These are phyloP conservation scores for Scenedesmus sp. DNA, from an alignment of 163 green algal species.

Conservation along the genomic window DNA sequence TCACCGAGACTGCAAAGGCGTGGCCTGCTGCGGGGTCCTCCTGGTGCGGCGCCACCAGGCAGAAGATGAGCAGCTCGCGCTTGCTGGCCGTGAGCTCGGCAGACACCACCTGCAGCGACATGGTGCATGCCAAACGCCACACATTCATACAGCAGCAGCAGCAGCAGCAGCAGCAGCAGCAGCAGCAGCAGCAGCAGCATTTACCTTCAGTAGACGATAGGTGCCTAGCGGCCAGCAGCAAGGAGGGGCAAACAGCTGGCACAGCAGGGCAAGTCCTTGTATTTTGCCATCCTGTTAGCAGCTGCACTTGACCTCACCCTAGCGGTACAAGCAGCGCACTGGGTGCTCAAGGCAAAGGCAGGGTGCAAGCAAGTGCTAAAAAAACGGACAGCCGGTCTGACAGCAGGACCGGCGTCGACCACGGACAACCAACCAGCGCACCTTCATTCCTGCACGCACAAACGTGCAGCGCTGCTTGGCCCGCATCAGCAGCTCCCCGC, in stretches of 20 bases:
- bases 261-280: too few relatives aligned
- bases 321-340: too few relatives aligned
- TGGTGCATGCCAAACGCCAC: too few relatives aligned
- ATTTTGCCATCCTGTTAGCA: too few relatives aligned
- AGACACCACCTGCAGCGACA: conserved; percentile 53
- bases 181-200: not conserved
- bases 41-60: conserved; percentile 29
- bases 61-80: conserved; percentile 64
- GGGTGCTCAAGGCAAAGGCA: too few relatives aligned
- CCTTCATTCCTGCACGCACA: conserved; percentile 22
- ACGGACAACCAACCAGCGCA: not conserved
- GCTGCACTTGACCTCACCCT: too few relatives aligned
- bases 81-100: conserved; percentile 58
- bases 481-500: conserved; percentile 43
- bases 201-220: not conserved
- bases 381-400: too few relatives aligned
- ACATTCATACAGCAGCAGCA: not conserved
- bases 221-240: not conserved
- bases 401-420: not conserved
- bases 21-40: conserved; percentile 56
- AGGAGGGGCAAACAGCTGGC: too few relatives aligned
- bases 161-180: conserved; percentile 2
- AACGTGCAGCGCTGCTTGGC: conserved; percentile 48
- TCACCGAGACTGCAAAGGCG: conserved; percentile 58
- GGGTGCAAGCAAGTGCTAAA: too few relatives aligned